Base-by-base conservation (phyloP, 225 moss, liverwort and hornwort genomes). In the Bryoerythrophyllum caledonicum region DNA sequence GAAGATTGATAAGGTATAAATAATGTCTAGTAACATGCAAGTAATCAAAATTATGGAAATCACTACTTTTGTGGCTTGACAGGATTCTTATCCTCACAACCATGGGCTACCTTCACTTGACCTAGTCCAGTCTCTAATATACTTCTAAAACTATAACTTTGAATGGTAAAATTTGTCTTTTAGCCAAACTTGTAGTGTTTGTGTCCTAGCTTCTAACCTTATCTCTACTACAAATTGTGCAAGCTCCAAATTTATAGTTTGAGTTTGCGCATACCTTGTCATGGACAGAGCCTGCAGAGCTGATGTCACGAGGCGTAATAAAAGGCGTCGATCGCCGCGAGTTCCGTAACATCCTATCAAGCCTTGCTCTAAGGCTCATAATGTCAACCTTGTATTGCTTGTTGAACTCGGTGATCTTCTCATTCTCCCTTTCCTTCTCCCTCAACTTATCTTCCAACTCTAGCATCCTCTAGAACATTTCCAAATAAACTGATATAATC, bases 401-500 rank as follows among this genome's bases (percentile, higher is more conserved):
- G 40, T 80, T 86, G 67, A 80, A 78, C 16, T 91, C 91, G n/a
- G 82, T 81, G 37, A 85, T 71, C 66, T 85, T 93, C 32, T 77
- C 70, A 64, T 80, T 48, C 30, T 91, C 86, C 67, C 81, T 86
- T 32, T 82, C 84, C 16, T 82, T 74, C 63, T 80, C 87, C 74
- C 87, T 83, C 11, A 95, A 61, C 76, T 84, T 87, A 57, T 90
- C 79, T 37, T 90, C 90, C 35, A 93, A 79, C 41, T 91, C 93
- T 60, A 80, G 85, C 81, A 90, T 78, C 82, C 70, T 91, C 95
- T 95, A 77, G 71, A 71, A 60, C 13, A 52, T 30, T 32, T 54
- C 23, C 72, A 21, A 60, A 12, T 13, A 3, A 3, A 44, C 3
- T 44, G 44, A 14, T 14, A 1, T 46, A 15, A 46, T 46, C 2